Percentiles rank a stretch among this genome's conserved stretches.
Evolutionary conservation across 768 basidiomycete genomes (phyloP).

Genomic region (Xanthoconium stramineum): DNA sequence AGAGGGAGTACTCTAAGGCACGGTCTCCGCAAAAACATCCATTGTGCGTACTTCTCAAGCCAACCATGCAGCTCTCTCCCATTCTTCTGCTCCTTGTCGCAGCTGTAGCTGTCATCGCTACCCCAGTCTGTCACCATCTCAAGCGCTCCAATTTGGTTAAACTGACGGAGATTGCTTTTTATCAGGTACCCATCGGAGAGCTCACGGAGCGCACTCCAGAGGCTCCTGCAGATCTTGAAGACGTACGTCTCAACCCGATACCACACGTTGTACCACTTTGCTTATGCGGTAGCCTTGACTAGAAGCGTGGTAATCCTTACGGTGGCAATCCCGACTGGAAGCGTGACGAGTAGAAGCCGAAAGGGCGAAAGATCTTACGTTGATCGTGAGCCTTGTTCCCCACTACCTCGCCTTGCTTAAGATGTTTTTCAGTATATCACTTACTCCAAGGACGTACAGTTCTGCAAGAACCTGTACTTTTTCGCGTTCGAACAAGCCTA

Average conservation of each 20-base stretch:
- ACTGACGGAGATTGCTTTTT: neutral
- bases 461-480: no score
- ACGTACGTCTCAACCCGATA: neutral
- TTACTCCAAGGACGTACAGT: no score
- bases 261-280: neutral
- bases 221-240: neutral
- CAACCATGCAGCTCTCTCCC: conserved; percentile 1
- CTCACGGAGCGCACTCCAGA: neutral
- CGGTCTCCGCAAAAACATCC: neutral
- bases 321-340: neutral
- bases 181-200: neutral
- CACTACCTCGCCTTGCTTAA: neutral
- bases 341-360: neutral
- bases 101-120: neutral
- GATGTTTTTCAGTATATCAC: no score
- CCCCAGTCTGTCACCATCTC: neutral
- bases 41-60: neutral
- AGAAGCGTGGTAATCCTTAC: neutral
- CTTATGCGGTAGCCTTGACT: neutral
- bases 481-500: no score
- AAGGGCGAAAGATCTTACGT: neutral
- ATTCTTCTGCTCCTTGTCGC: neutral
- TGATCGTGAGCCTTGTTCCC: neutral
- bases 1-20: neutral
- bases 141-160: neutral